phyloP scores from a whole-genome alignment of 2,329 filamentous ascomycete genomes.

The Chrysoporthe deuterocubensis region DNA sequence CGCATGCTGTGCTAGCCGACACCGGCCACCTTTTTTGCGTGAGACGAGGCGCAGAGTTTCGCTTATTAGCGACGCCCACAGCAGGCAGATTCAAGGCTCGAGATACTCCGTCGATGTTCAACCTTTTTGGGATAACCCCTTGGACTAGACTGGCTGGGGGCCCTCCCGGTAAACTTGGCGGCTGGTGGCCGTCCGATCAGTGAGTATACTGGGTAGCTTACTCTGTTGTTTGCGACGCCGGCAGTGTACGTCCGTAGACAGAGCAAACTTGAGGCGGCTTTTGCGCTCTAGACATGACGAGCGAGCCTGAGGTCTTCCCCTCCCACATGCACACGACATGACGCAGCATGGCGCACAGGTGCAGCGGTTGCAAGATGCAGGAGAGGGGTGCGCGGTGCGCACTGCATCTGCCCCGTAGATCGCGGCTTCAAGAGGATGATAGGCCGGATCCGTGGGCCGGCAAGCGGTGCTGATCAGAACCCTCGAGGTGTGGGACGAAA shows the following conservation, averaged over 20 bases:
- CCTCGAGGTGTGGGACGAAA: not conserved
- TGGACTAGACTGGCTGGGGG: not conserved
- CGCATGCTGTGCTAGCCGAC: not conserved
- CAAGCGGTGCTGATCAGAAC: not conserved
- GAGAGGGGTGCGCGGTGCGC: conserved; percentile 1
- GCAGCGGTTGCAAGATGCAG: not conserved
- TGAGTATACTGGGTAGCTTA: not conserved
- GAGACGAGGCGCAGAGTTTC: not conserved
- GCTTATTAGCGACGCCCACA: conserved; percentile 1
- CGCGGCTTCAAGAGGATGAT: not conserved
- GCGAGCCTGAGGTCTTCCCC: not conserved
- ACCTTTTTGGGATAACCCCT: too few relatives aligned
- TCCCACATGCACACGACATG: conserved; percentile 5
- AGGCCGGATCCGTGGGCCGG: not conserved
- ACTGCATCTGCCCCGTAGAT: not conserved
- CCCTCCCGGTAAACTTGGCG: not conserved
- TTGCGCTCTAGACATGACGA: not conserved
- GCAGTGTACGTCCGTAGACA: too few relatives aligned
- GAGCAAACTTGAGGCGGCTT: not conserved
- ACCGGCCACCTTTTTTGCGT: not conserved
- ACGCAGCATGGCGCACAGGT: not conserved
- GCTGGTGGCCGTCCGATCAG: conserved; percentile 1
- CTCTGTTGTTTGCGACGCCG: not conserved
- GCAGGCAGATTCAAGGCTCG: not conserved
- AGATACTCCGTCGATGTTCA: not conserved